Percentiles rank a stretch among this genome's conserved stretches.
Conservation (phyloP, 176 grass and related monocot species). For the Triticum timopheevii region DNA sequence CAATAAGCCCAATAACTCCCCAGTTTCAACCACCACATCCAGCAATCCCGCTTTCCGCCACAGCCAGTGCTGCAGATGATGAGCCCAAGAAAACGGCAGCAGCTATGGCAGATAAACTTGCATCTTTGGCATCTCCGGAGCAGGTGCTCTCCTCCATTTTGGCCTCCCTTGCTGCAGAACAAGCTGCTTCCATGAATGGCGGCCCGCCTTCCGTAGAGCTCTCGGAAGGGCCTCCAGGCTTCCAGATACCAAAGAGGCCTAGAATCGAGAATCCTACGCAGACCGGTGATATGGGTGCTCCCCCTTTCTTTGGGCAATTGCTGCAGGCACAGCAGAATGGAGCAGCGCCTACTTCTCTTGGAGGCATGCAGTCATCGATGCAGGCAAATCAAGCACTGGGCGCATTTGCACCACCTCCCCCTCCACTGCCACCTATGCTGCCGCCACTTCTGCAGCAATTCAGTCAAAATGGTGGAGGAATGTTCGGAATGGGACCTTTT, state of each 20-base stretch:
- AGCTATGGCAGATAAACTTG: constrained; percentile 85
- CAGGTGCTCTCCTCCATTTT: constrained; percentile 69
- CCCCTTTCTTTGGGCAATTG: constrained; percentile 49
- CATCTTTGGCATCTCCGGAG: constrained; percentile 73
- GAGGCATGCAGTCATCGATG: constrained; percentile 21
- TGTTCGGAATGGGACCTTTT: constrained; percentile 45
- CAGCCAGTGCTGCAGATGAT: constrained; percentile 40
- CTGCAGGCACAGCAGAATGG: constrained; percentile 49
- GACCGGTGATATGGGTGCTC: constrained; percentile 33
- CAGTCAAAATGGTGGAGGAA: constrained; percentile 51
- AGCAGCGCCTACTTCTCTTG: constrained; percentile 36
- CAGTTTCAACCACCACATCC: constrained; percentile 44
- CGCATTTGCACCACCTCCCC: constrained; percentile 58
- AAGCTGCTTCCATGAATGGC: constrained; percentile 54
- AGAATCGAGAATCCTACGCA: constrained; percentile 55
- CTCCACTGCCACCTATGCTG: constrained; percentile 55
- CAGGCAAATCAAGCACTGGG: constrained; percentile 41
- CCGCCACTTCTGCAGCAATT: constrained; percentile 67
- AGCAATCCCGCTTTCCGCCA: constrained; percentile 27
- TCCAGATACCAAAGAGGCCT: constrained; percentile 70
- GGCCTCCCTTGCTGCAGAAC: constrained; percentile 67
- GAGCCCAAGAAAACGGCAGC: constrained; percentile 88
- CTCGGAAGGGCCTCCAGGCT: constrained; percentile 47
- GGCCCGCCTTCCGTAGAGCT: constrained; percentile 30
- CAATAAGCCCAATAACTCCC: constrained; percentile 20